phyloP scores from a whole-genome alignment of 31 red algal species.

The Asparagopsis taxiformis region DNA sequence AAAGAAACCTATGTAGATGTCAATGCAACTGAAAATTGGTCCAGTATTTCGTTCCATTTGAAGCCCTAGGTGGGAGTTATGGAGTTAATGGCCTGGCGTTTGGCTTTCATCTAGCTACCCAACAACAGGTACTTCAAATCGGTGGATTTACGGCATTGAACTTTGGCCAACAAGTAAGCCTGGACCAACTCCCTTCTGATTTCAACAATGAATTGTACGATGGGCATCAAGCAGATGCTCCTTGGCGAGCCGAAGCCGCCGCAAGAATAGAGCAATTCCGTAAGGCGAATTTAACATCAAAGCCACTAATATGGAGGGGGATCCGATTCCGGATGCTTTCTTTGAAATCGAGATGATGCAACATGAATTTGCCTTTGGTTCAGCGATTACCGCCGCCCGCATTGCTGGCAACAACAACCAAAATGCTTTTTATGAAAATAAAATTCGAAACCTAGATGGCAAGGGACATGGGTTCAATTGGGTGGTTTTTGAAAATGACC shows the following conservation, averaged over 20 bases:
- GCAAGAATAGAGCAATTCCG: conserved; percentile 13
- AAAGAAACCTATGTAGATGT: too few relatives aligned
- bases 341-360: conserved; percentile 8
- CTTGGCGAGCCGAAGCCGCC: conserved; percentile 5
- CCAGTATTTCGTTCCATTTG: too few relatives aligned
- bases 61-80: too few relatives aligned
- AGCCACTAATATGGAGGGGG: background rate
- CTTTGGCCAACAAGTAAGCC: too few relatives aligned
- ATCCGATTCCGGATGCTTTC: conserved; percentile 2
- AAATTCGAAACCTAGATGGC: conserved; percentile 12
- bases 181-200: too few relatives aligned
- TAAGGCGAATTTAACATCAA: conserved; percentile 20
- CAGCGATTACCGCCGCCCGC: conserved; percentile 4
- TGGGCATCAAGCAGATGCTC: conserved; percentile 11
- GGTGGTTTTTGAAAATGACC: conserved; percentile 24
- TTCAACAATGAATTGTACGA: too few relatives aligned
- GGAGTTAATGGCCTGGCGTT: too few relatives aligned
- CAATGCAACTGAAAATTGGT: too few relatives aligned
- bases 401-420: conserved; percentile 8
- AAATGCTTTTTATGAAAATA: conserved; percentile 14
- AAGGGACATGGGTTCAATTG: conserved; percentile 19
- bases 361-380: conserved; percentile 29
- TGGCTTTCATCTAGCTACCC: too few relatives aligned
- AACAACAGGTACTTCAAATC: too few relatives aligned
- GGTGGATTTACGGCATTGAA: too few relatives aligned